A percentile compares a stretch with the other conserved stretches of the same genome.
These are phyloP conservation scores for Candida caryicola DNA, from an alignment of 805 yeast genomes.

Conservation along the genomic window DNA sequence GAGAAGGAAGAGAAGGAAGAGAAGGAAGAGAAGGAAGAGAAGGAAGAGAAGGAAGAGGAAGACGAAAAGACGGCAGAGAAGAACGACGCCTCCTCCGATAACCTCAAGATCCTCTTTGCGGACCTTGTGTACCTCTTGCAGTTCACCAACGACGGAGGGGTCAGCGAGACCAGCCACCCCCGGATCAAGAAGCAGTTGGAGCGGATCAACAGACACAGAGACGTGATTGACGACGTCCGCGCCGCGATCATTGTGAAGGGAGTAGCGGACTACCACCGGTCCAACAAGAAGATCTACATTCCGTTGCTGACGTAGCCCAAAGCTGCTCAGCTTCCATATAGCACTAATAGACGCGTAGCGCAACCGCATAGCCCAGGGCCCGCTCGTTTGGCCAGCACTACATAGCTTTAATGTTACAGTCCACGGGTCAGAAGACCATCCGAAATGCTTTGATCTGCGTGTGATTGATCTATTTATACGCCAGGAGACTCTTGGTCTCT, in stretches of 20 bases:
- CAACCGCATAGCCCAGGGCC: too few species aligned
- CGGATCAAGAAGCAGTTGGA: neutral
- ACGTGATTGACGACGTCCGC: neutral
- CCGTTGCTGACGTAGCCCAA: constrained; percentile 15
- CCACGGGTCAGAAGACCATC: too few species aligned
- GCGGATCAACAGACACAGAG: neutral
- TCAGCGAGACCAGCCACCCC: neutral
- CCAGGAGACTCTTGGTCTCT: too few species aligned
- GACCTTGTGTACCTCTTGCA: constrained; percentile 22
- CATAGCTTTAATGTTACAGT: too few species aligned
- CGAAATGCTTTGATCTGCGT: too few species aligned
- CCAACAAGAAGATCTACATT: constrained; percentile 20
- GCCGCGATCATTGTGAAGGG: constrained; percentile 3
- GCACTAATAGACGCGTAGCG: too few species aligned
- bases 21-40: neutral
- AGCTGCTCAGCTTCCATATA: too few species aligned
- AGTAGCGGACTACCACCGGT: constrained; percentile 25
- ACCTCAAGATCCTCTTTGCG: constrained; percentile 20
- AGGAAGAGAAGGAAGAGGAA: neutral
- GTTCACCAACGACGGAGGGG: constrained; percentile 8
- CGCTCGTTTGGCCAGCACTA: too few species aligned
- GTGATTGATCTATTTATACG: too few species aligned
- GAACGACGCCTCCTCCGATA: neutral
- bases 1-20: constrained; percentile 1
- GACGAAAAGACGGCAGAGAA: neutral